Base-by-base conservation (phyloP, 345 rosid species). In the Acer negundo region DNA sequence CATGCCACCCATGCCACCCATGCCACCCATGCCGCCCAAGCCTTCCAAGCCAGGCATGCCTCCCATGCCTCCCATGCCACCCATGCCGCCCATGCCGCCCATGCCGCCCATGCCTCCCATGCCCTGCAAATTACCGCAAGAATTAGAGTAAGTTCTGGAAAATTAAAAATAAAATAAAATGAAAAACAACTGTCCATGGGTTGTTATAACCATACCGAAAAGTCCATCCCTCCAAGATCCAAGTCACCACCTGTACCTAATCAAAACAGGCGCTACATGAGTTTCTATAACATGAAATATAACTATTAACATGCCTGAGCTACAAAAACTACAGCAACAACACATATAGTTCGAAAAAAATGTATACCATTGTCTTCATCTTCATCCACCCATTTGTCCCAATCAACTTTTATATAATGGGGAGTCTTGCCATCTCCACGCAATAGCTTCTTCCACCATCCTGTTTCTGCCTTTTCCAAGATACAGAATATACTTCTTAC, bases 381-480 rank as follows among this genome's bases (percentile, higher is more conserved):
- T 82, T 92, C 97, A 79, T 93, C 98, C 26, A 91, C 97, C 98
- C 97, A 93, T 78, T 91, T 93, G 86, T 93, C 96, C 98, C 98
- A 93, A 74, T 93, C 98, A 9, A 91, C 89, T 86, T 93, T 93
- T 58, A 93, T 83, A 78, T 86, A 93, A 85, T 91, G 96, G 19
- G 98, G 98, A 6, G 86, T 24, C 70, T 89, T 93, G 38, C 87
- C 92, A 69, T 83, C 91, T 44, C 85, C 91, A 2, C 89, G 89
- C 80, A 91, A 55, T 70, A 93, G 78, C 80, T 86, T 91, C 62
- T 90, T 82, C 98, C 98, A 93, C 92, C 98, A 89, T 35, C 65
- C 89, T 10, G 86, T 83, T 84, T 91, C 93, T 44, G 89, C 93
- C 87, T 93, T 93, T 82, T 90, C 97, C 71, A 93, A 69, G 62